Percentiles rank a stretch among this genome's conserved stretches.
These are phyloP conservation scores for Bipolaris victoriae DNA, from an alignment of 2,329 filamentous ascomycete genomes.

Conservation along the genomic window DNA sequence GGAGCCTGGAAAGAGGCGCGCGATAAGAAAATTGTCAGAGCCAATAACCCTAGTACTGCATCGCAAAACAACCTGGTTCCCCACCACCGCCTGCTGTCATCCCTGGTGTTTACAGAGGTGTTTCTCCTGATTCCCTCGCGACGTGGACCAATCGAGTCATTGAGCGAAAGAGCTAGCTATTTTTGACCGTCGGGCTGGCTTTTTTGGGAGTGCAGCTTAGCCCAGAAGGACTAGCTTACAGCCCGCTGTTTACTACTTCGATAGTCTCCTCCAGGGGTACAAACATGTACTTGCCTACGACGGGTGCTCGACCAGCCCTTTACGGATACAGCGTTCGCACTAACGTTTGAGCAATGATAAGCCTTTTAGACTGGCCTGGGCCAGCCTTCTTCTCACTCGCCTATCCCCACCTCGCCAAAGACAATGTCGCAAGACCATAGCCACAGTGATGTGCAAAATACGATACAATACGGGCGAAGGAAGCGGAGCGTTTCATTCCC, in stretches of 20 bases:
- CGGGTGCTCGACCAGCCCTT: not conserved
- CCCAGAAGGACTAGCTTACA: slow-evolving; percentile 1
- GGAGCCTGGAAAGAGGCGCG: not conserved
- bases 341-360: slow-evolving; percentile 11
- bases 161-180: slow-evolving; percentile 21
- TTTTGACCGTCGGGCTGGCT: slow-evolving; percentile 15
- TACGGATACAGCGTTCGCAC: slow-evolving; percentile 6
- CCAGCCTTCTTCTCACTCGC: not conserved
- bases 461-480: not conserved
- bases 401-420: not conserved
- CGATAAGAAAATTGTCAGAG: not conserved
- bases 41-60: not conserved
- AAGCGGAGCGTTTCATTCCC: not conserved
- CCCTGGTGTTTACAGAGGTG: not conserved
- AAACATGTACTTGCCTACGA: slow-evolving; percentile 1
- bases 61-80: not conserved
- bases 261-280: slow-evolving; percentile 16
- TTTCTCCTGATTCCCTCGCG: slow-evolving; percentile 2
- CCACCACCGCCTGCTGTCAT: not conserved
- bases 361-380: slow-evolving; percentile 1
- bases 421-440: not conserved
- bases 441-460: not conserved
- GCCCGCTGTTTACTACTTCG: slow-evolving; percentile 21
- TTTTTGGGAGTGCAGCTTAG: slow-evolving; percentile 12
- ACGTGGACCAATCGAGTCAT: not conserved